Evolutionary conservation across 1,284 basidiomycete species (phyloP).

Genomic region (Tilletia walkeri): DNA sequence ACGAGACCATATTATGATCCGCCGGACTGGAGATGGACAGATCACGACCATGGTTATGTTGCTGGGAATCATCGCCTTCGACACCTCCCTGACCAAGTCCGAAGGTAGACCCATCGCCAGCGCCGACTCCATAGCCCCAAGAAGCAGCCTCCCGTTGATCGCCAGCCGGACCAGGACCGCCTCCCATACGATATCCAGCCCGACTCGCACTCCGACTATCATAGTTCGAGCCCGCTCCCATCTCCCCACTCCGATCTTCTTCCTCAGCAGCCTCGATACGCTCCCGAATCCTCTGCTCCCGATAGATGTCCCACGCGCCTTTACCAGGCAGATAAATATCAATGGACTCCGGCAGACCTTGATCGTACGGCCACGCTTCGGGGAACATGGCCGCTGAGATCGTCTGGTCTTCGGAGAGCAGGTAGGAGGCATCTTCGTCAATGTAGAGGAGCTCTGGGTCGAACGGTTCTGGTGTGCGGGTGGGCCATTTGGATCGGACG

Average conservation of each 20-base stretch:
- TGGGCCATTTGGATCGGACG: constrained; percentile 1
- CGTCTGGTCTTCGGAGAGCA: neutral
- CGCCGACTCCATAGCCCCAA: constrained; percentile 13
- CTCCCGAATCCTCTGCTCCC: constrained; percentile 14
- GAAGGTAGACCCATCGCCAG: constrained; percentile 13
- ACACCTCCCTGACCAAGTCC: constrained; percentile 18
- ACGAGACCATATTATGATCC: constrained; percentile 34
- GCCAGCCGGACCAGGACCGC: neutral
- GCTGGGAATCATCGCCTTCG: neutral
- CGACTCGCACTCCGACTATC: constrained; percentile 5
- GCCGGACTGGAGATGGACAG: constrained; percentile 40
- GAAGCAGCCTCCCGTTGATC: neutral
- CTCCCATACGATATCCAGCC: neutral
- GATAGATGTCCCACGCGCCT: constrained; percentile 43
- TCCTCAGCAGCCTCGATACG: neutral
- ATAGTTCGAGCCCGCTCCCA: neutral
- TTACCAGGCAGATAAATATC: constrained; percentile 49
- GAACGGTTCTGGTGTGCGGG: constrained; percentile 26
- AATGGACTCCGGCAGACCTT: constrained; percentile 42
- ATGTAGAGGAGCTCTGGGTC: constrained; percentile 23
- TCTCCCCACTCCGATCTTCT: neutral
- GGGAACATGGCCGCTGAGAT: constrained; percentile 27
- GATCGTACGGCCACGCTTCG: constrained; percentile 29
- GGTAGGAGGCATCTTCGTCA: constrained; percentile 16
- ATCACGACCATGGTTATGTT: neutral